phyloP scores from a whole-genome alignment of 371 early-diverging fungal genomes.

The Mucor racemosus region DNA sequence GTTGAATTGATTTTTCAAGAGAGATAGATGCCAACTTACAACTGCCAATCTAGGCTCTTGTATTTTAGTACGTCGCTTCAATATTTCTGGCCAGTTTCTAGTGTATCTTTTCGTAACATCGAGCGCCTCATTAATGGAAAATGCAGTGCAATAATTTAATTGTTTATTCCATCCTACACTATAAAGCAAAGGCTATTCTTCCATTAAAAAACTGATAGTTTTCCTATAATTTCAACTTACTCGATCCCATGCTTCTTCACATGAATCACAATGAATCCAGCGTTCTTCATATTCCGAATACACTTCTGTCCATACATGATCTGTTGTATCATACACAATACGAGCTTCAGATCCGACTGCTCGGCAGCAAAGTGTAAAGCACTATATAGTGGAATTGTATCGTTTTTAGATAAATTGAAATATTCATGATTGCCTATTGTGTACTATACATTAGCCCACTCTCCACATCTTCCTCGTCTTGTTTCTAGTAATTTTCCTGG shows the following conservation, averaged over 20 bases:
- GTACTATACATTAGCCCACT: slow-evolving; percentile 72
- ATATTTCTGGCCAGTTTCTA: slow-evolving; percentile 45
- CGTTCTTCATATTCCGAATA: slow-evolving; percentile 60
- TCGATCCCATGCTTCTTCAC: slow-evolving; percentile 68
- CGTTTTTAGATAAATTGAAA: too few relatives aligned
- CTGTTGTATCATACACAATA: slow-evolving; percentile 64
- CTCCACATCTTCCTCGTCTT: slow-evolving; percentile 75
- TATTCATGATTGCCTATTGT: too few relatives aligned
- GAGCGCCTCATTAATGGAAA: slow-evolving; percentile 59
- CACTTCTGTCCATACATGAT: slow-evolving; percentile 78
- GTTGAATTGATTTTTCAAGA: neutral
- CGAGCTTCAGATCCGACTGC: slow-evolving; percentile 72
- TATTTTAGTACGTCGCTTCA: slow-evolving; percentile 54
- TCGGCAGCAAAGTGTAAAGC: slow-evolving; percentile 67
- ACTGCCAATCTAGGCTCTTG: slow-evolving; percentile 51
- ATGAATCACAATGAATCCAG: slow-evolving; percentile 76
- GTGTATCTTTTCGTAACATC: slow-evolving; percentile 71
- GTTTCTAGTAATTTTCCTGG: slow-evolving; percentile 63
- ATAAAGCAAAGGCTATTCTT: slow-evolving; percentile 59
- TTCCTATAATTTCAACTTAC: slow-evolving; percentile 20
- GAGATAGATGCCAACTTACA: slow-evolving; percentile 23
- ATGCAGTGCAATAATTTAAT: slow-evolving; percentile 64
- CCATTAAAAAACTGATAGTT: neutral
- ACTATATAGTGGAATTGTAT: slow-evolving; percentile 29
- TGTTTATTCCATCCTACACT: slow-evolving; percentile 78